These are phyloP conservation scores for Chrysopogon serrulatus DNA, from an alignment of 176 grass and related monocot genomes.

Conservation along the genomic window DNA sequence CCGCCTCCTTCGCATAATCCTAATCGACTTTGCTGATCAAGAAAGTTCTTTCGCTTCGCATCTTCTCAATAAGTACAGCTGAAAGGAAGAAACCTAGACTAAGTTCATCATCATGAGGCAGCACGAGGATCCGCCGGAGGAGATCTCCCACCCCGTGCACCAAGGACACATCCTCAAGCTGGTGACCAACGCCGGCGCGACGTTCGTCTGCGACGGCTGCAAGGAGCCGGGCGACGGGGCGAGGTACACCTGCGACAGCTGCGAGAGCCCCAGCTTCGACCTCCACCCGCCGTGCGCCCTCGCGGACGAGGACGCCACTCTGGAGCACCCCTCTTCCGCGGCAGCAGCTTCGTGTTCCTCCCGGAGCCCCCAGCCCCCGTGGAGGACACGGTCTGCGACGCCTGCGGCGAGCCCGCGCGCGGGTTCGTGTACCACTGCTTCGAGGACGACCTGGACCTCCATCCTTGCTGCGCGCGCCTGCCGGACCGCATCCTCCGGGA, in stretches of 20 bases:
- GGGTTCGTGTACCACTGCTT: background rate
- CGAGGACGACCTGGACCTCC: background rate
- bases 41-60: too few relatives aligned
- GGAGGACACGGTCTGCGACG: background rate
- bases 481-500: too few relatives aligned
- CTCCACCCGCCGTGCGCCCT: conserved; percentile 7
- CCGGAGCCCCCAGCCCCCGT: background rate
- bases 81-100: too few relatives aligned
- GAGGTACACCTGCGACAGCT: background rate
- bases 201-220: conserved; percentile 9
- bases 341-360: background rate
- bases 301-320: background rate
- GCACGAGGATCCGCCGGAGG: background rate
- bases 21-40: too few relatives aligned
- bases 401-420: conserved; percentile 1
- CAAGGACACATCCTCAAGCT: background rate
- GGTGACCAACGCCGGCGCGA: too few relatives aligned
- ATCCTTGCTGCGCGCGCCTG: background rate
- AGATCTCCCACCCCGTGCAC: background rate
- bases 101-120: background rate
- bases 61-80: too few relatives aligned
- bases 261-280: background rate
- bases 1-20: too few relatives aligned
- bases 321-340: background rate
- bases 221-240: background rate